Evolutionary conservation across 257 asterid species (phyloP), one percentile per base, ranked within the genome.

Genomic region (Cruciata laevipes): DNA sequence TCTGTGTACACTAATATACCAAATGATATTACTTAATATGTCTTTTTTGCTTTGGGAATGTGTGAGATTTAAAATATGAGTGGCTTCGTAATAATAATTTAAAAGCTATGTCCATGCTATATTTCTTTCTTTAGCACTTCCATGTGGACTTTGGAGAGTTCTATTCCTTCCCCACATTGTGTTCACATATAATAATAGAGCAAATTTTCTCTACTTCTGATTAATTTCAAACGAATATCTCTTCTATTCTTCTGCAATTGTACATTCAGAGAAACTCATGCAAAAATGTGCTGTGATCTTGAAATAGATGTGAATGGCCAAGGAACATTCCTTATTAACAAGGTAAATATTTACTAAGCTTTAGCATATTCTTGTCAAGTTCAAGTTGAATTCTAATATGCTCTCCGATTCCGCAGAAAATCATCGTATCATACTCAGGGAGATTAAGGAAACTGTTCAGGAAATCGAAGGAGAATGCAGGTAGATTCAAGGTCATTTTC

Each of bases 241-340:
- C 13, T 21, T 18, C 24, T 18, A n/a, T 47, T 40, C 51, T 61
- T 18, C 9, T n/a, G 13, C 67, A 6, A 25, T 40, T 64, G 20
- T 35, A 17, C 55, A 8, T 37, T 21, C 61, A 16, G 55, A 66
- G 63, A 33, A 58, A 66, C 61, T 56, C 24, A 63, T 79, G 68
- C 74, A 71, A 20, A 47, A 60, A 82, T 68, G 79, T 67, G 71
- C 72, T 61, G 83, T 68, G 67, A 75, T 74, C 86, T 88, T 78
- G 77, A 86, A 82, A 80, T 86, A 60, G 87, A 84, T 69, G 84
- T 84, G 70, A 84, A 86, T 78, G 87, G 94, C 73, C 85, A 83
- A 55, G 84, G 77, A 66, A 82, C 72, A 21, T 86, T 88, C 83
- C 76, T 31, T 12, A 77, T 83, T 62, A 66, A 74, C 81, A 77